Evolutionary conservation across 371 early-diverging fungal genomes (phyloP), one percentile per base, ranked within the genome.

Genomic region (Actinomortierella wolfii): DNA sequence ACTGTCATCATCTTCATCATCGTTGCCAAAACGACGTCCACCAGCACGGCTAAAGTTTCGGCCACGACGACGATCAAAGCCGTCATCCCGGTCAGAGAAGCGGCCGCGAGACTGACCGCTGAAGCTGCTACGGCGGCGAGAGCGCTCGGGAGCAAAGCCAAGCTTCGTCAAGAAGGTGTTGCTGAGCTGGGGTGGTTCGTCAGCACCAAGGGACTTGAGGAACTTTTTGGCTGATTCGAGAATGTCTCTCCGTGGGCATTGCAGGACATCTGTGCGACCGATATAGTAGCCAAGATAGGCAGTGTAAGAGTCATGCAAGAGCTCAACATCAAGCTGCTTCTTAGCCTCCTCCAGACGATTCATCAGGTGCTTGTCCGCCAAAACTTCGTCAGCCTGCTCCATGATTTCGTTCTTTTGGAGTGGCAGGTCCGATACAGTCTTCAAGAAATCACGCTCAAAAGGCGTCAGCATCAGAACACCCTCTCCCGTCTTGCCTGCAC

Each of bases 401-500:
- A 73, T 64, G 2, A 80, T 75, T 44, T 81, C 74, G 46, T 83
- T 65, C 25, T 58, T 51, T 25, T 57, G 69, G 51, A 81, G 64
- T 25, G 80, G 73, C 18, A 88, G 60, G 7, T 86, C 87, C 20
- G 85, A 54, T 77, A 86, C 79, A 43, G 57, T 51, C 8, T 77
- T 64, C 61, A 94, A 70, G 76, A 94, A 95, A 1, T 63, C 48
- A 57, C 86, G 75, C 68, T 99, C 99, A 57, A 92, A 86, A 11
- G 92, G 92, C 44, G 92, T 86, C 34, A 98, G 77, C 54, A 99
- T 57, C 23, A 95, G 78, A 24, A 97, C 70, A 21, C 95, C 95
- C 61, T 91, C 88, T 54, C 99, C 99, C 24, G 87, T 80, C 65
- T 86, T 87, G 55, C 95, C 97, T n/a, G 98, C 97, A 61, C 99